Percentiles rank a stretch among this genome's conserved stretches.
Conservation (phyloP, 1,284 basidiomycete genomes). For the Cryptococcus sp. region DNA sequence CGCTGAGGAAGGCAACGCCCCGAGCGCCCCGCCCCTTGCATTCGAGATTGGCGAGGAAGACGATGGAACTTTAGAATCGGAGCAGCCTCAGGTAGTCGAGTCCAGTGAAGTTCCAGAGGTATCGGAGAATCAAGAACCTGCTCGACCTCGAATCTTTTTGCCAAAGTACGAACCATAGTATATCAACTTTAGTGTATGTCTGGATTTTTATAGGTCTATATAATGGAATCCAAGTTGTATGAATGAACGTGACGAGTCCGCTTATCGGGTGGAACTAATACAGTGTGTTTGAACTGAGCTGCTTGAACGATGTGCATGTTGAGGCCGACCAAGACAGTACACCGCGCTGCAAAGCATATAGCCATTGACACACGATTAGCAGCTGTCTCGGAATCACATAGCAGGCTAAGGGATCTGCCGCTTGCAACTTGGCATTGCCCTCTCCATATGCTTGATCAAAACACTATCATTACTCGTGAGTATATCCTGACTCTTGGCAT, state of each 20-base stretch:
- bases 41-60: constrained; percentile 6
- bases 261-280: too few relatives aligned
- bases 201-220: background rate
- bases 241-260: background rate
- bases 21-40: constrained; percentile 2
- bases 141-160: constrained; percentile 12
- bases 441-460: too few relatives aligned
- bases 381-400: too few relatives aligned
- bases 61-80: background rate
- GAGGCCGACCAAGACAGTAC: too few relatives aligned
- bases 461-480: too few relatives aligned
- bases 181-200: background rate
- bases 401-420: too few relatives aligned
- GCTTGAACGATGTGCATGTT: too few relatives aligned
- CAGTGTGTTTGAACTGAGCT: too few relatives aligned
- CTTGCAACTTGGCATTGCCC: too few relatives aligned
- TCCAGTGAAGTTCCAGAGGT: background rate
- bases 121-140: background rate
- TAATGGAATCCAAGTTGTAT: background rate
- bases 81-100: background rate
- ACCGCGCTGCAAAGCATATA: too few relatives aligned
- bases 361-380: too few relatives aligned
- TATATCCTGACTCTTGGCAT: too few relatives aligned
- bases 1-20: constrained; percentile 6
- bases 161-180: constrained; percentile 30